A percentile compares a stretch with the other conserved stretches of the same genome.
phyloP scores from a whole-genome alignment of 2,329 filamentous ascomycete genomes.

The Alternaria solani region DNA sequence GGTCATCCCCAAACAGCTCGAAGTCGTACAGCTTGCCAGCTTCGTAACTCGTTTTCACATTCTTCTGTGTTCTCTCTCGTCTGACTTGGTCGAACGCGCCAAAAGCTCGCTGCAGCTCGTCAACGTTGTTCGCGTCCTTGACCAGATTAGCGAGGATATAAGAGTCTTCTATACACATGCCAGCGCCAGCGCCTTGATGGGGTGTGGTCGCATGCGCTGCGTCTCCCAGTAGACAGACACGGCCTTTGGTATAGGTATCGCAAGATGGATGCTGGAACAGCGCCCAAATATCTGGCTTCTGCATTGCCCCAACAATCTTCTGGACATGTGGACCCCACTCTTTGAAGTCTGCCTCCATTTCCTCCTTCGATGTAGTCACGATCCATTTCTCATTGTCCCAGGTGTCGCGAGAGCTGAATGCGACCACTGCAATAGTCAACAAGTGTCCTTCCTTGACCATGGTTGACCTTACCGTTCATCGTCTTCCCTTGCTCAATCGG shows the following conservation, averaged over 20 bases:
- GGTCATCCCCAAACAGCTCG: conserved; percentile 49
- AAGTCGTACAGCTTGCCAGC: conserved; percentile 53
- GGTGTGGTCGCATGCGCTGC: conserved; percentile 65
- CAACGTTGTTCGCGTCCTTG: conserved; percentile 36
- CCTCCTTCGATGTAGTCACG: conserved; percentile 42
- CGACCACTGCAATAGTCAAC: conserved; percentile 41
- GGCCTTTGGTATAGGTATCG: conserved; percentile 55
- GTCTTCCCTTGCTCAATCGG: conserved; percentile 66
- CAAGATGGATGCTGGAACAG: conserved; percentile 64
- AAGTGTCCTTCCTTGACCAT: too few relatives aligned
- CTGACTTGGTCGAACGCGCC: conserved; percentile 40
- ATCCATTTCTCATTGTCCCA: conserved; percentile 48
- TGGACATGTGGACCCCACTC: conserved; percentile 42
- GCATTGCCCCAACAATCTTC: conserved; percentile 51
- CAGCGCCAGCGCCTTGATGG: conserved; percentile 65
- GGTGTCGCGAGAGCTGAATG: conserved; percentile 43
- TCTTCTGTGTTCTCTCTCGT: conserved; percentile 39
- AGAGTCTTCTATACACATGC: conserved; percentile 65
- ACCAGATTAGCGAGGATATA: conserved; percentile 42
- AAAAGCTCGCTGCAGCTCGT: conserved; percentile 48
- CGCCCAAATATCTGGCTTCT: conserved; percentile 64
- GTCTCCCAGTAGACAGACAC: conserved; percentile 62
- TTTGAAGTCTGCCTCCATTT: conserved; percentile 43
- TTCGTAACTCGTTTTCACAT: conserved; percentile 40
- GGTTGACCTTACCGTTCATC: conserved; percentile 59